Percentiles rank a stretch among this genome's conserved stretches.
Conservation (phyloP, 805 yeast genomes). For the Hemisphaericaspora nanyangensis region DNA sequence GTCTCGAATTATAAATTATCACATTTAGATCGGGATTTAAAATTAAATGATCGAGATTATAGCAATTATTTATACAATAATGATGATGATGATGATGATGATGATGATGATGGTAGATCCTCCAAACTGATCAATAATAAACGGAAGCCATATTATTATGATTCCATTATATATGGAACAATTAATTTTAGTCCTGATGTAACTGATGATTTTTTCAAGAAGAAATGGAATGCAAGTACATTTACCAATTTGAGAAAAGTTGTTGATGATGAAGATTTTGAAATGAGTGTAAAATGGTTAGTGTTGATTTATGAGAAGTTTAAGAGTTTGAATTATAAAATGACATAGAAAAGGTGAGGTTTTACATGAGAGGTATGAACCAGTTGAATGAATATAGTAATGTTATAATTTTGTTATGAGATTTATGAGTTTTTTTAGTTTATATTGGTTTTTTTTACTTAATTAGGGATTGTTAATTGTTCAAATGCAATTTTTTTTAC, state of each 20-base stretch:
- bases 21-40: slow-evolving; percentile 30
- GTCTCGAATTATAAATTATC: slow-evolving; percentile 49
- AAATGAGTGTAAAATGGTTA: slow-evolving; percentile 20
- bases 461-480: too few species aligned
- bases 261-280: slow-evolving; percentile 18
- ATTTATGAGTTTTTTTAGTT: too few species aligned
- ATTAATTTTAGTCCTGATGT: slow-evolving; percentile 12
- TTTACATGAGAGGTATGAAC: not conserved
- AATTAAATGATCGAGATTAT: slow-evolving; percentile 15
- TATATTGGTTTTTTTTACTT: too few species aligned
- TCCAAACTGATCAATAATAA: not conserved
- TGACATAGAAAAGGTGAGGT: slow-evolving; percentile 1
- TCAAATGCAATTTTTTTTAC: too few species aligned
- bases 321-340: slow-evolving; percentile 6
- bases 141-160: slow-evolving; percentile 11
- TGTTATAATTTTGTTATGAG: too few species aligned
- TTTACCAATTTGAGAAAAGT: slow-evolving; percentile 20
- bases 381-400: too few species aligned
- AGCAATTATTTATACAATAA: slow-evolving; percentile 13
- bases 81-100: not conserved
- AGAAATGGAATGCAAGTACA: slow-evolving; percentile 11
- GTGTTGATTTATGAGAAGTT: slow-evolving; percentile 23
- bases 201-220: slow-evolving; percentile 3
- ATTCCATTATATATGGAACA: slow-evolving; percentile 20
- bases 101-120: not conserved